Percentiles rank a stretch among this genome's conserved stretches.
Conservation (phyloP, 768 basidiomycete species). For the Leccinellum luteum region DNA sequence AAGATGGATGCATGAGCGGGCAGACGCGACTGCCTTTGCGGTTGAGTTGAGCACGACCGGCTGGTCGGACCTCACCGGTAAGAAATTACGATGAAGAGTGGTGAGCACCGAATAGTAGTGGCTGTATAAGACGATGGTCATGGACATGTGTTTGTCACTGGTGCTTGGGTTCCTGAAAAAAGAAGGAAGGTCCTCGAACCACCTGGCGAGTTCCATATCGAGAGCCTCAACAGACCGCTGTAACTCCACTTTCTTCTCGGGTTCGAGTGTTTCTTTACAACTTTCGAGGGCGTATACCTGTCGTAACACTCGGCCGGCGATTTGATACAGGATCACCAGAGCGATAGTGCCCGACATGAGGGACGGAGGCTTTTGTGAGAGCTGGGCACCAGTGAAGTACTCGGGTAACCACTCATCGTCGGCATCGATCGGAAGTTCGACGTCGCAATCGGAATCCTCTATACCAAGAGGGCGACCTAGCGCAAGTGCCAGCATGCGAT, state of each 20-base stretch:
- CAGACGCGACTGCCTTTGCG: conserved; percentile 77
- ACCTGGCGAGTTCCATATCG: conserved; percentile 73
- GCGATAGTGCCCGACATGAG: conserved; percentile 83
- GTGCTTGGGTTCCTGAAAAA: conserved; percentile 72
- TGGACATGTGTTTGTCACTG: conserved; percentile 78
- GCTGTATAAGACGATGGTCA: conserved; percentile 83
- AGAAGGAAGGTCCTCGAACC: conserved; percentile 77
- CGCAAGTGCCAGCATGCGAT: conserved; percentile 89
- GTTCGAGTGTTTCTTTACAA: conserved; percentile 70
- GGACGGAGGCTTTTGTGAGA: conserved; percentile 54
- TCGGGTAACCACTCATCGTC: conserved; percentile 78
- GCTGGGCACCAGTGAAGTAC: conserved; percentile 64
- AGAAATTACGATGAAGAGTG: conserved; percentile 83
- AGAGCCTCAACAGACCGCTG: conserved; percentile 75
- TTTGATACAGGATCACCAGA: conserved; percentile 76
- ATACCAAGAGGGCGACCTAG: conserved; percentile 86
- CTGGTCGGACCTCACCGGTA: conserved; percentile 76
- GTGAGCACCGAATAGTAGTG: conserved; percentile 88
- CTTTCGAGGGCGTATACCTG: conserved; percentile 81
- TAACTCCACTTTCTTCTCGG: conserved; percentile 72
- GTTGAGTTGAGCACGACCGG: conserved; percentile 71
- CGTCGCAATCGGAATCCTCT: conserved; percentile 89
- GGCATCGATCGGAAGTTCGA: conserved; percentile 77
- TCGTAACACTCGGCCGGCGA: conserved; percentile 77
- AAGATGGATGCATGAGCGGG: conserved; percentile 80